Conservation (phyloP, 192 early-diverging fungal species). For the Allomyces macrogynus region DNA sequence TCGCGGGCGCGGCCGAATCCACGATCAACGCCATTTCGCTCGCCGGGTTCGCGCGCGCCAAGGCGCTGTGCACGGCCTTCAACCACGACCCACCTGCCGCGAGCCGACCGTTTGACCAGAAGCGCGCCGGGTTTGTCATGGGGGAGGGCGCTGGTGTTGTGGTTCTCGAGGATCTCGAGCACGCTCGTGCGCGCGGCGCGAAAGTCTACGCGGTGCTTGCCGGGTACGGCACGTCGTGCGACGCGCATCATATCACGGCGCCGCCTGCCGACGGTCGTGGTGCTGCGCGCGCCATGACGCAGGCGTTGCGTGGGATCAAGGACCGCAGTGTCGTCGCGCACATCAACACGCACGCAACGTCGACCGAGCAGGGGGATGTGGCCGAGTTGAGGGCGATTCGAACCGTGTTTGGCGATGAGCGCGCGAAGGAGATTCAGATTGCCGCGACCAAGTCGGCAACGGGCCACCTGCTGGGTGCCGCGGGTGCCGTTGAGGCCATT, state of each 20-base stretch:
- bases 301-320: slow-evolving; percentile 44
- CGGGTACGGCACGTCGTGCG: slow-evolving; percentile 81
- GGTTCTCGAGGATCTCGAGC: slow-evolving; percentile 75
- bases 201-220: slow-evolving; percentile 69
- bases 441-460: slow-evolving; percentile 28
- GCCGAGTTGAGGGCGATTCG: slow-evolving; percentile 75
- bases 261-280: slow-evolving; percentile 69
- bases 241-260: slow-evolving; percentile 84
- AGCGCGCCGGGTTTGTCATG: slow-evolving; percentile 82
- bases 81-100: slow-evolving; percentile 61
- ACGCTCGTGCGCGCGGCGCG: slow-evolving; percentile 66
- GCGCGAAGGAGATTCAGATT: slow-evolving; percentile 14
- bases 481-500: slow-evolving; percentile 81
- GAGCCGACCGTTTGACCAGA: slow-evolving; percentile 75
- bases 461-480: slow-evolving; percentile 88
- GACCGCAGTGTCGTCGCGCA: slow-evolving; percentile 46
- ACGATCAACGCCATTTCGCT: slow-evolving; percentile 64
- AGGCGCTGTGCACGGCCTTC: slow-evolving; percentile 58
- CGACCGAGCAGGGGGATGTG: slow-evolving; percentile 53
- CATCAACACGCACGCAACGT: slow-evolving; percentile 88
- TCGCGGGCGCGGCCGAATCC: slow-evolving; percentile 79
- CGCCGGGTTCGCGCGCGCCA: slow-evolving; percentile 68
- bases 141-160: slow-evolving; percentile 78
- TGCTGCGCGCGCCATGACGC: slow-evolving; percentile 66
- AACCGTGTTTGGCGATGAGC: slow-evolving; percentile 36